phyloP scores from a whole-genome alignment of 768 basidiomycete species.

The Sarcodon aspratus region DNA sequence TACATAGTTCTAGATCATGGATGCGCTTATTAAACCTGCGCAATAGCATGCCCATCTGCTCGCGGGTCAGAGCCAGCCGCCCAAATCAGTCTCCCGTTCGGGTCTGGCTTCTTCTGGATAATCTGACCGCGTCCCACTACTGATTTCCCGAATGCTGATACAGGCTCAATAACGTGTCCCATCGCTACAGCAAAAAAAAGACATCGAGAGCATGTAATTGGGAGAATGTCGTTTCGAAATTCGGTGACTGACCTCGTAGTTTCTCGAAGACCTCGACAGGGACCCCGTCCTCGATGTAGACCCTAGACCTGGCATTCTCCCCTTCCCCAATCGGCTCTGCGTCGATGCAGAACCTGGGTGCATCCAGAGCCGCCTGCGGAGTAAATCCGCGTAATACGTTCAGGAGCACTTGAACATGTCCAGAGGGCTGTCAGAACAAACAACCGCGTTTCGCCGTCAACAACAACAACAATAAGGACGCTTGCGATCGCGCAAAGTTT shows the following conservation, averaged over 20 bases:
- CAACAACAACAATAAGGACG: neutral
- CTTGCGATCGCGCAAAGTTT: neutral
- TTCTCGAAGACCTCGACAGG: conserved; percentile 45
- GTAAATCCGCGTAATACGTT: conserved; percentile 85
- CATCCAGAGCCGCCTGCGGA: conserved; percentile 84
- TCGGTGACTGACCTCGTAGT: conserved; percentile 44
- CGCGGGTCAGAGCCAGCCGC: conserved; percentile 88
- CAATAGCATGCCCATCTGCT: conserved; percentile 79
- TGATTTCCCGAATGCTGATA: conserved; percentile 46
- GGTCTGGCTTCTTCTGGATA: conserved; percentile 68
- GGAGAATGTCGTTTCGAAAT: neutral
- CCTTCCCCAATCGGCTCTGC: conserved; percentile 39
- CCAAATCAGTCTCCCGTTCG: conserved; percentile 74
- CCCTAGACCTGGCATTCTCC: conserved; percentile 66
- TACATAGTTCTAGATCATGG: neutral
- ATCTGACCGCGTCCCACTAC: conserved; percentile 83
- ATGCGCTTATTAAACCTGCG: conserved; percentile 50
- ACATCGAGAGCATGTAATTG: neutral
- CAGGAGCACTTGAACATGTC: conserved; percentile 88
- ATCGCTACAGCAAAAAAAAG: conserved; percentile 38
- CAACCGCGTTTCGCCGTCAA: neutral
- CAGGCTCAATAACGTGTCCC: conserved; percentile 74
- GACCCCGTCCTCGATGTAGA: conserved; percentile 86
- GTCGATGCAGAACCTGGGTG: conserved; percentile 94
- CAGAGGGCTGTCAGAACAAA: conserved; percentile 58